These are phyloP conservation scores for Talaromyces albobiverticillius DNA, from an alignment of 2,329 filamentous ascomycete genomes.

Conservation along the genomic window DNA sequence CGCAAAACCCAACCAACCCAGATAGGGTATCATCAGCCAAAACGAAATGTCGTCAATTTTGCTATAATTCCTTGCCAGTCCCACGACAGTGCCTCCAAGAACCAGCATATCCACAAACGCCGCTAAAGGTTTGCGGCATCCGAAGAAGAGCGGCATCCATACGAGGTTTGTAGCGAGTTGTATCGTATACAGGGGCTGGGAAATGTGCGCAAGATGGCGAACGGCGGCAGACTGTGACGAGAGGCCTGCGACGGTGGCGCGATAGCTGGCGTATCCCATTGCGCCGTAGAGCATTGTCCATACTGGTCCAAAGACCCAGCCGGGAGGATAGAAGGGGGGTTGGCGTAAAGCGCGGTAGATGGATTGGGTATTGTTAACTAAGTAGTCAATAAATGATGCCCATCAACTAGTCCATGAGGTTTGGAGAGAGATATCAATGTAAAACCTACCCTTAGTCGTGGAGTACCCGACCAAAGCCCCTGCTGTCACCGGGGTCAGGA, in stretches of 20 bases:
- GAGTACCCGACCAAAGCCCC: constrained; percentile 29
- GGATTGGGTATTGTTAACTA: constrained; percentile 32
- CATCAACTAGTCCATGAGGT: background rate
- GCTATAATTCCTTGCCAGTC: constrained; percentile 73
- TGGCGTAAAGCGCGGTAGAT: constrained; percentile 39
- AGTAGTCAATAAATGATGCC: background rate
- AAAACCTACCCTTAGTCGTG: constrained; percentile 24
- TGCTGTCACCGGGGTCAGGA: constrained; percentile 26
- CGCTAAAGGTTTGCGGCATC: constrained; percentile 66
- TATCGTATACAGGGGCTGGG: constrained; percentile 77
- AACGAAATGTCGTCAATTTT: constrained; percentile 69
- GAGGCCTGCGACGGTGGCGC: constrained; percentile 65
- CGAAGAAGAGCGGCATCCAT: constrained; percentile 94
- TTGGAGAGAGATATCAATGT: background rate
- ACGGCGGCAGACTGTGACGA: constrained; percentile 55
- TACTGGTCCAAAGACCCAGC: constrained; percentile 57
- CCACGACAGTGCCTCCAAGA: constrained; percentile 68
- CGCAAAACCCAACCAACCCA: constrained; percentile 83
- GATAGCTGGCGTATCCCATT: constrained; percentile 88
- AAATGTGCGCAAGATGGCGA: constrained; percentile 61
- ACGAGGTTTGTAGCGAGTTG: constrained; percentile 81
- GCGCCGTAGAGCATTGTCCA: constrained; percentile 60
- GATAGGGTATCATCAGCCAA: constrained; percentile 75
- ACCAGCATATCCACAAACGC: constrained; percentile 73
- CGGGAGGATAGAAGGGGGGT: constrained; percentile 55